Base-by-base conservation (phyloP, 2,329 filamentous ascomycete species). In the Lachnellula arida region DNA sequence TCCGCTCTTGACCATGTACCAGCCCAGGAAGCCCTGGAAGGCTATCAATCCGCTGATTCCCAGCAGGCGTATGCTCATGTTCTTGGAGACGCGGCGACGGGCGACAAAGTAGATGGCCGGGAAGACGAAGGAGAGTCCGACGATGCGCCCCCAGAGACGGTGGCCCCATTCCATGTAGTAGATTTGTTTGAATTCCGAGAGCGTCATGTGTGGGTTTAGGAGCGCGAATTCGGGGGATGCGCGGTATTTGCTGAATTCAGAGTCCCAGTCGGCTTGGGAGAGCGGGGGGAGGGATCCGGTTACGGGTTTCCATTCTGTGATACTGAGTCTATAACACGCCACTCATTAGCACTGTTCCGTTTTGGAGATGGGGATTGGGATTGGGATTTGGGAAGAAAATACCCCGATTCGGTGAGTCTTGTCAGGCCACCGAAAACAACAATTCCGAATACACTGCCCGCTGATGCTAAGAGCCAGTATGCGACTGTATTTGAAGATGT, bases 81-180 rank as follows among this genome's bases (percentile, higher is more conserved):
- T 84, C 51, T 78, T 79, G 23, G 89, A 88, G 46, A 97, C 92
- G 59, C 84, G 84, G 62, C 88, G 84, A 44, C 88, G 85, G 19
- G 87, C 86, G 68, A 97, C 82, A 69, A 97, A 95, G 78, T 96
- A 97, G 54, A 87, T 74, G 7, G 93, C 89, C 1, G 94, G 94
- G 1, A 97, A 69, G 48, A 96, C 85, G 72, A 97, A 97, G 50
- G 90, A 88, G 60, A 97, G 73, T 57, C 94, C 94, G 56, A 99
- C 89, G 65, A 96, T 80, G 62, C 94, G 87, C 46, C 94, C 94
- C 92, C 94, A 97, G 54, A 97, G 80, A 32, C 94, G 85, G 73
- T 99, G 94, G 44, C 87, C 85, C 94, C 94, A 99, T 78, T 99
- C 94, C 94, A 97, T 97, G 73, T 88, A 99, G 81, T 97, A 99